phyloP scores from a whole-genome alignment of 2,329 filamentous ascomycete species.

The Chaetomium globosum region DNA sequence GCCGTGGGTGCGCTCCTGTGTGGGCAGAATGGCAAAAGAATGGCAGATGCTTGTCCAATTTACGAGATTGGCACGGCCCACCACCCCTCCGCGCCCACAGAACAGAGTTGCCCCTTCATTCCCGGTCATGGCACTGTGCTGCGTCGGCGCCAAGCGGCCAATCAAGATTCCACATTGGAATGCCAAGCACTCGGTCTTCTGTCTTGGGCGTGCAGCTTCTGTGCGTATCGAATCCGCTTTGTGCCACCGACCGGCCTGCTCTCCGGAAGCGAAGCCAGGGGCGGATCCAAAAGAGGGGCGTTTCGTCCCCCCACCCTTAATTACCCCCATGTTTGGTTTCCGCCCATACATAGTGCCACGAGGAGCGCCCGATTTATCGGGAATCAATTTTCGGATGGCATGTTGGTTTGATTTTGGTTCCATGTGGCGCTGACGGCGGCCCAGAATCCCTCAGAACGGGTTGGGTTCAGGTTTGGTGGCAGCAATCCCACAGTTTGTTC shows the following conservation, averaged over 20 bases:
- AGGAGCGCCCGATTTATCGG: neutral
- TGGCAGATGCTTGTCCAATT: conserved; percentile 3
- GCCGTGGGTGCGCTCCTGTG: too few species aligned
- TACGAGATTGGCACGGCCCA: conserved; percentile 19
- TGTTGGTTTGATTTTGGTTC: neutral
- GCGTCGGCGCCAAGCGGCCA: conserved; percentile 1
- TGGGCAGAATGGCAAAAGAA: neutral
- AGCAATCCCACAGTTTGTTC: neutral
- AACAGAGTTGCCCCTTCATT: neutral
- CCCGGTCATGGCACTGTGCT: neutral
- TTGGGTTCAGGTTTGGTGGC: neutral
- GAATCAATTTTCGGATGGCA: neutral
- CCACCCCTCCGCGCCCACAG: conserved; percentile 7
- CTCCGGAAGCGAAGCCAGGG: neutral
- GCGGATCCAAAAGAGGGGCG: neutral
- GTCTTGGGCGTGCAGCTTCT: neutral
- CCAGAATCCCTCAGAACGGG: neutral
- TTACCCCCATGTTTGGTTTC: conserved; percentile 3
- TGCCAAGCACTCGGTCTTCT: neutral
- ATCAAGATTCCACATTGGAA: neutral
- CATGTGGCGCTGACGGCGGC: neutral
- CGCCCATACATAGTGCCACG: too few species aligned
- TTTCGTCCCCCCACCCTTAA: conserved; percentile 7
- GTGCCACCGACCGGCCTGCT: neutral
- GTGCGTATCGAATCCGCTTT: conserved; percentile 1